phyloP scores from a whole-genome alignment of 257 asterid species.

The Dorcoceras hygrometricum region DNA sequence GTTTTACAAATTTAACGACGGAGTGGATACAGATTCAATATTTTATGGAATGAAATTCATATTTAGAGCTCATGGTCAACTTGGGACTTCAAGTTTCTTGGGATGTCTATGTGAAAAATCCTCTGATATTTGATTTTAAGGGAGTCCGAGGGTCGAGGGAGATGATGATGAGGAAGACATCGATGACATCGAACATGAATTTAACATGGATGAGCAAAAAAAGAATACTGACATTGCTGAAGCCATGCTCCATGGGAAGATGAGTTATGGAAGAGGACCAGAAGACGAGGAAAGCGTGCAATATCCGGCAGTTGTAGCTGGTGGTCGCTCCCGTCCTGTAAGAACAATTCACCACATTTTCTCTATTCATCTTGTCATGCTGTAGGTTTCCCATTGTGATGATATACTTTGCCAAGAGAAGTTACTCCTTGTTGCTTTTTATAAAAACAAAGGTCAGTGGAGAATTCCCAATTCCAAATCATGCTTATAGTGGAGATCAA shows the following conservation, averaged over 20 bases:
- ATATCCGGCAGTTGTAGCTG: constrained; percentile 80
- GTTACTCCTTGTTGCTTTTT: constrained; percentile 5
- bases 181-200: constrained; percentile 94
- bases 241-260: constrained; percentile 93
- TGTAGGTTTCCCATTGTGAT: neutral
- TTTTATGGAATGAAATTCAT: neutral
- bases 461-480: constrained; percentile 58
- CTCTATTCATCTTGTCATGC: constrained; percentile 1
- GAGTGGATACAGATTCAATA: neutral
- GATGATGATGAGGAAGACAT: constrained; percentile 96
- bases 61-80: neutral
- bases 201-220: constrained; percentile 68
- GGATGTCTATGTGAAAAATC: constrained; percentile 9
- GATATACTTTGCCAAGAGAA: neutral
- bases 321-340: constrained; percentile 72
- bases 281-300: constrained; percentile 72
- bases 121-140: constrained; percentile 34
- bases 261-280: constrained; percentile 95
- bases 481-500: constrained; percentile 68
- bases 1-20: neutral
- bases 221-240: constrained; percentile 67
- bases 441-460: constrained; percentile 64
- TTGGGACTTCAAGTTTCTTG: neutral
- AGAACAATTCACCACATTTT: constrained; percentile 15
- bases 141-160: constrained; percentile 95